Evolutionary conservation across 2,329 filamentous ascomycete species (phyloP).

Genomic region (Mycosphaerelloides madeirae): DNA sequence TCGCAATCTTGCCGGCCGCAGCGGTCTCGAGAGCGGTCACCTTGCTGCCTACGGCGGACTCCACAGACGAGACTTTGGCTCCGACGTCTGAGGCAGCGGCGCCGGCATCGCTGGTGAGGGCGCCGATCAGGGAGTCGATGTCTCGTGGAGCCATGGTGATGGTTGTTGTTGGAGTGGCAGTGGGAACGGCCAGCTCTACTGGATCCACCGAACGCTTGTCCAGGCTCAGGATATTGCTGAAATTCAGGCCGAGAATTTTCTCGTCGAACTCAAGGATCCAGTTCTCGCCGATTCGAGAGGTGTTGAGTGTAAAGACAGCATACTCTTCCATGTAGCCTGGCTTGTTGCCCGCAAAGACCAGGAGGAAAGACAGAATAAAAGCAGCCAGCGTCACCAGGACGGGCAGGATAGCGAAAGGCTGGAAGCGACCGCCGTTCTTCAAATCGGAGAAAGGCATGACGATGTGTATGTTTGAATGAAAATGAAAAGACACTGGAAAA

Average conservation of each 20-base stretch:
- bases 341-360: constrained; percentile 58
- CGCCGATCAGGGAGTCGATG: constrained; percentile 28
- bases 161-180: constrained; percentile 13
- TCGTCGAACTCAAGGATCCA: constrained; percentile 28
- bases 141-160: constrained; percentile 20
- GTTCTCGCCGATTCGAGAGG: constrained; percentile 49
- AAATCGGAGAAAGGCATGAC: background rate
- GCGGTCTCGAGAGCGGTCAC: constrained; percentile 19
- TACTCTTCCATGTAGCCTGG: constrained; percentile 53
- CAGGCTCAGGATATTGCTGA: constrained; percentile 7
- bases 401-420: constrained; percentile 15
- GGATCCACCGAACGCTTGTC: background rate
- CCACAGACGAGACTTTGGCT: constrained; percentile 19
- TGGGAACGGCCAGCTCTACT: background rate
- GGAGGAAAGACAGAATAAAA: constrained; percentile 56
- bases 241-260: constrained; percentile 23
- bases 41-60: constrained; percentile 22
- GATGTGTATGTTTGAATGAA: background rate
- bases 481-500: no score
- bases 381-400: constrained; percentile 46
- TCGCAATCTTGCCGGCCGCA: constrained; percentile 19
- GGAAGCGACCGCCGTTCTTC: background rate
- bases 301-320: constrained; percentile 56
- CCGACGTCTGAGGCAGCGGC: constrained; percentile 15
- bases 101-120: constrained; percentile 10